Conservation (phyloP, 192 early-diverging fungal genomes). For the Lunasporangiospora selenospora region DNA sequence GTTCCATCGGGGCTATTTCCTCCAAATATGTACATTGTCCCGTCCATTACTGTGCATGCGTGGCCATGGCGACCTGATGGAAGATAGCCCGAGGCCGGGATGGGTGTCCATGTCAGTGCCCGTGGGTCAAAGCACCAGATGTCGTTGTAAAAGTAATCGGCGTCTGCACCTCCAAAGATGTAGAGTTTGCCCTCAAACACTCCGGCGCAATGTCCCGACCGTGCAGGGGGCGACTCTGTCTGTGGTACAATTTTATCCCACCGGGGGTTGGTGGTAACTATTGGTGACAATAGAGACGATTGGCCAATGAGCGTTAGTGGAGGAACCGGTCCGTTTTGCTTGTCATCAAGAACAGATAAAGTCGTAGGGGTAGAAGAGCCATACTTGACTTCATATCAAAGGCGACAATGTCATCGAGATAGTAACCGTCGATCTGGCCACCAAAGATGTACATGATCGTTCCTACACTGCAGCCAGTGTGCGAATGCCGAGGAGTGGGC, state of each 20-base stretch:
- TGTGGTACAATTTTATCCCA: conserved; percentile 44
- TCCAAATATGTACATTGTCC: conserved; percentile 62
- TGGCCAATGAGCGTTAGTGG: too few species aligned
- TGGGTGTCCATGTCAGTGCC: conserved; percentile 50
- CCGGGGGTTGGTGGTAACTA: conserved; percentile 36
- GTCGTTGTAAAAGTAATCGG: conserved; percentile 59
- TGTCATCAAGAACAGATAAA: too few species aligned
- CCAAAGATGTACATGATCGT: conserved; percentile 51
- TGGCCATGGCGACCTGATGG: conserved; percentile 54
- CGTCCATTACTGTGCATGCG: conserved; percentile 51
- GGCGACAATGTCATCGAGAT: conserved; percentile 53
- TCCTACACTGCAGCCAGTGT: conserved; percentile 27
- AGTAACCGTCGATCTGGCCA: conserved; percentile 37
- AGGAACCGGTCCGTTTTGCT: too few species aligned
- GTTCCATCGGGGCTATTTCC: conserved; percentile 52
- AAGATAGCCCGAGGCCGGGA: conserved; percentile 54
- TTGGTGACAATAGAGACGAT: too few species aligned
- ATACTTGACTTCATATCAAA: conserved; percentile 57
- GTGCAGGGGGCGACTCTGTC: conserved; percentile 45
- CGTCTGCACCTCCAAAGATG: conserved; percentile 60
- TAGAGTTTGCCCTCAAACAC: conserved; percentile 35
- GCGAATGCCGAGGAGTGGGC: conserved; percentile 41
- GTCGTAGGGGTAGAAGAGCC: too few species aligned
- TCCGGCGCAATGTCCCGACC: conserved; percentile 39
- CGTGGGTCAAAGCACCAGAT: conserved; percentile 61